Percentiles rank a stretch among this genome's conserved stretches.
These are phyloP conservation scores for Penicillium psychrosexuale DNA, from an alignment of 2,329 filamentous ascomycete species.

Conservation along the genomic window DNA sequence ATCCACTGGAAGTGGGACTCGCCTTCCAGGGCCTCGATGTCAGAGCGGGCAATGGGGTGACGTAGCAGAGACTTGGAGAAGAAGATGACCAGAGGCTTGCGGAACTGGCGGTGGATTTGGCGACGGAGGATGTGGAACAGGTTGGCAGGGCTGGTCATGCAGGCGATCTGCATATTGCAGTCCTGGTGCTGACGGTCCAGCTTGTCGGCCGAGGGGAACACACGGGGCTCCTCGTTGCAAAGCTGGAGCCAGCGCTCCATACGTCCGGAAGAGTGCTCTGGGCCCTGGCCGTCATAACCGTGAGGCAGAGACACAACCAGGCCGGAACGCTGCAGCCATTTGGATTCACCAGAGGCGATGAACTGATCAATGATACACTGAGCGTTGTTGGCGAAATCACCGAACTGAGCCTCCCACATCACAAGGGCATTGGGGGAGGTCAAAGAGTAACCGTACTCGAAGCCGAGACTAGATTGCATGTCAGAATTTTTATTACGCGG, in stretches of 20 bases:
- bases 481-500: constrained; percentile 43
- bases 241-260: constrained; percentile 97
- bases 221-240: constrained; percentile 92
- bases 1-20: constrained; percentile 97
- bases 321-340: constrained; percentile 98
- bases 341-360: constrained; percentile 92
- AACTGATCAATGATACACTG: constrained; percentile 99
- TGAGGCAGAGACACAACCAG: constrained; percentile 95
- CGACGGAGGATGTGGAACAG: constrained; percentile 93
- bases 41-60: constrained; percentile 85
- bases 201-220: constrained; percentile 85
- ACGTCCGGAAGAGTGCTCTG: constrained; percentile 95
- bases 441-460: constrained; percentile 97
- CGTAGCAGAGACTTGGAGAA: constrained; percentile 97
- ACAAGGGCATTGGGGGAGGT: constrained; percentile 95
- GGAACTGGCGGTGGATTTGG: constrained; percentile 99
- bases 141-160: constrained; percentile 95
- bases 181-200: constrained; percentile 97
- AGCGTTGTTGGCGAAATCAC: constrained; percentile 99
- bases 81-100: constrained; percentile 96
- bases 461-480: constrained; percentile 73
- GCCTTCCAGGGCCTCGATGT: constrained; percentile 84
- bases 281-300: constrained; percentile 96
- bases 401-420: constrained; percentile 99
- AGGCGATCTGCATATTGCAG: constrained; percentile 98